phyloP scores from a whole-genome alignment of 2,329 filamentous ascomycete species.

The Xylaria sp. region DNA sequence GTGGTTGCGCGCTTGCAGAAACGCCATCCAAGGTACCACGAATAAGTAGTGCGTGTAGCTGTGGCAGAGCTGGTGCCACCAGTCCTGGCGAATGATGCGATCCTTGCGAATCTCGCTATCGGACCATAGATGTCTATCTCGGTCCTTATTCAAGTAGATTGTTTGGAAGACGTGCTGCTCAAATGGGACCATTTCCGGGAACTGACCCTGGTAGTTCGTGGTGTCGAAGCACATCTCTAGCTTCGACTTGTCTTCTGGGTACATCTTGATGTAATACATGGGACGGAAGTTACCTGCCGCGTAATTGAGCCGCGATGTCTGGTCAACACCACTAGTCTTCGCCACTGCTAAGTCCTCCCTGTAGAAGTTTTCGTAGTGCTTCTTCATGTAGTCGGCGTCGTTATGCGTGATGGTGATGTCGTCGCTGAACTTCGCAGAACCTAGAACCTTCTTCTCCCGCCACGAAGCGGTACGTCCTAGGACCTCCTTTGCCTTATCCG shows the following conservation, averaged over 20 bases:
- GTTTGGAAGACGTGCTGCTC: constrained; percentile 55
- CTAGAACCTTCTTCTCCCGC: constrained; percentile 73
- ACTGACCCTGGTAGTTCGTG: constrained; percentile 68
- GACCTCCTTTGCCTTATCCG: constrained; percentile 71
- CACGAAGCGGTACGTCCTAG: constrained; percentile 66
- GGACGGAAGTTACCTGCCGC: constrained; percentile 57
- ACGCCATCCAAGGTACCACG: constrained; percentile 73
- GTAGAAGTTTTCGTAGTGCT: constrained; percentile 73
- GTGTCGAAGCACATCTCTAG: constrained; percentile 66
- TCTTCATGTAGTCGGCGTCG: constrained; percentile 72
- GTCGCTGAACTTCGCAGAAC: constrained; percentile 75
- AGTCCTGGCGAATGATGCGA: constrained; percentile 67
- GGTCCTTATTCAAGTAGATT: constrained; percentile 67
- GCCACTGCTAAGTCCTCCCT: constrained; percentile 56
- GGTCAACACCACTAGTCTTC: constrained; percentile 49
- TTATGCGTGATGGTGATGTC: constrained; percentile 77
- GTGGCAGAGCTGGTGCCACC: constrained; percentile 72
- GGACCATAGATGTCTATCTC: constrained; percentile 64
- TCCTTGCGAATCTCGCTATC: constrained; percentile 63
- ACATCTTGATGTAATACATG: constrained; percentile 68
- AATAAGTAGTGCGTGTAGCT: constrained; percentile 67
- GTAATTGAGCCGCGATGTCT: constrained; percentile 53
- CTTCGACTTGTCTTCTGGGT: constrained; percentile 61
- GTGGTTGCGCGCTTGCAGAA: constrained; percentile 68
- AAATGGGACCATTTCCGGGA: constrained; percentile 60